These are phyloP conservation scores for Yamadazyma sp. DNA, from an alignment of 1,139 yeast species.

Conservation along the genomic window DNA sequence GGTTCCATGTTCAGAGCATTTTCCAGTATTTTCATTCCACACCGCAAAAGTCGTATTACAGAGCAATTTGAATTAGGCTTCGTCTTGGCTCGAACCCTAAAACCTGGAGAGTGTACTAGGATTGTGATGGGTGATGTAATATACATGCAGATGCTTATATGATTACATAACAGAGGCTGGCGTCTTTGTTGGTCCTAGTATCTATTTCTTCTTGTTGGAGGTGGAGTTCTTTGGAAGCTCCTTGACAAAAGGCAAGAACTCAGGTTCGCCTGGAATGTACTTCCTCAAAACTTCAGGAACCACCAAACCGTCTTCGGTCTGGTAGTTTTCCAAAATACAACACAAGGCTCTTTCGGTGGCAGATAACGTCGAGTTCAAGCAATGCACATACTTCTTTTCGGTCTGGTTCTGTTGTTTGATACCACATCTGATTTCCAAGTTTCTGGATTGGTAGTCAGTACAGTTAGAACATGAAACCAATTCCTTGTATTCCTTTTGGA, in stretches of 20 bases:
- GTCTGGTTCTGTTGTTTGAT: conserved; percentile 93
- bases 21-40: too few relatives aligned
- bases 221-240: conserved; percentile 95
- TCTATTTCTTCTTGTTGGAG: conserved; percentile 63
- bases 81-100: too few relatives aligned
- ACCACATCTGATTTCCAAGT: conserved; percentile 98
- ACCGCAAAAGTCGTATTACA: too few relatives aligned
- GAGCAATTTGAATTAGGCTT: too few relatives aligned
- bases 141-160: too few relatives aligned
- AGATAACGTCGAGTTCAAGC: conserved; percentile 94
- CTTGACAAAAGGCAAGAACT: conserved; percentile 84
- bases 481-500: conserved; percentile 97
- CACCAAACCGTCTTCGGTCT: conserved; percentile 90
- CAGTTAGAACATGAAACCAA: conserved; percentile 98
- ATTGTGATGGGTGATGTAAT: too few relatives aligned
- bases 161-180: too few relatives aligned
- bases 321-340: conserved; percentile 96
- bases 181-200: too few relatives aligned
- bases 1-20: too few relatives aligned
- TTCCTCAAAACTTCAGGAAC: conserved; percentile 94
- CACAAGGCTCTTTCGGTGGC: conserved; percentile 98
- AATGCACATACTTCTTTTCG: conserved; percentile 97
- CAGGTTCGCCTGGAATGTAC: conserved; percentile 98
- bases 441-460: conserved; percentile 98
- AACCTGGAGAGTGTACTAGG: too few relatives aligned